These are phyloP conservation scores for Phanerochaete sordida DNA, from an alignment of 768 basidiomycete species.

Conservation along the genomic window DNA sequence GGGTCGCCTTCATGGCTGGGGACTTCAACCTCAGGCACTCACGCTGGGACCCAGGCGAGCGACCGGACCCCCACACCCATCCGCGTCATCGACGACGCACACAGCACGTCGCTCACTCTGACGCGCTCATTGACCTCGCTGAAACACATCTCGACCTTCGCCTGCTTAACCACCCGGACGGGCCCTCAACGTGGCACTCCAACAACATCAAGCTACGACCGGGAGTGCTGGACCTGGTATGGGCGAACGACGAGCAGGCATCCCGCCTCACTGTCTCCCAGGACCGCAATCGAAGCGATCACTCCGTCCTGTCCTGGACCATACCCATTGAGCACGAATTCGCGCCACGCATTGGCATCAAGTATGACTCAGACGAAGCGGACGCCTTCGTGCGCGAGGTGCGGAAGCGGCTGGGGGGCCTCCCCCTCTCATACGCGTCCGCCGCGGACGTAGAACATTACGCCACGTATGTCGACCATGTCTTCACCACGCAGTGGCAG, in stretches of 20 bases:
- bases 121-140: background rate
- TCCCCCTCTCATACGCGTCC: background rate
- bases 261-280: background rate
- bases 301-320: background rate
- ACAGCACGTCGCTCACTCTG: too few relatives aligned
- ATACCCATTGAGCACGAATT: background rate
- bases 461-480: background rate
- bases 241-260: background rate
- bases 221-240: conserved; percentile 6
- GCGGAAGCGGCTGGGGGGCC: background rate
- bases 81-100: too few relatives aligned
- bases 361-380: background rate
- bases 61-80: background rate
- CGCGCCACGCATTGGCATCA: background rate
- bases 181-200: conserved; percentile 1
- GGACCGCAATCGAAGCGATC: background rate
- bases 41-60: background rate
- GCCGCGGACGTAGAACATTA: background rate
- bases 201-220: background rate
- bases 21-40: conserved; percentile 9
- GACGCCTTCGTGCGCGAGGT: background rate
- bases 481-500: background rate
- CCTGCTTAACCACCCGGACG: background rate
- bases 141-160: background rate
- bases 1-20: conserved; percentile 2